Conservation (phyloP, 1,284 basidiomycete species). For the Chondrostereum purpureum region DNA sequence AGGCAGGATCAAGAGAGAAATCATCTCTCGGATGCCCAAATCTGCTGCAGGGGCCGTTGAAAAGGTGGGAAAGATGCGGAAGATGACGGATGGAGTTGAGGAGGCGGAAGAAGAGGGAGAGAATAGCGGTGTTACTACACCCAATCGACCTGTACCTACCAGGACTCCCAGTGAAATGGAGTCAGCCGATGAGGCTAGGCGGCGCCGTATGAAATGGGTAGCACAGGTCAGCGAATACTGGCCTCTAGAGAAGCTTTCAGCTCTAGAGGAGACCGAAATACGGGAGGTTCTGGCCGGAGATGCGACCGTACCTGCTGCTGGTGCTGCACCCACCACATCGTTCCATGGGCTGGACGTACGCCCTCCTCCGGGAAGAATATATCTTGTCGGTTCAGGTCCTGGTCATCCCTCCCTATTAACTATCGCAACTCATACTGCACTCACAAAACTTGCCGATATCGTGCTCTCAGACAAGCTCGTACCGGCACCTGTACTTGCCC, state of each 20-base stretch:
- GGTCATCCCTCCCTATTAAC: constrained; percentile 93
- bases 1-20: constrained; percentile 75
- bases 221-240: constrained; percentile 93
- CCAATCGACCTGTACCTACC: constrained; percentile 78
- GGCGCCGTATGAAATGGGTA: constrained; percentile 80
- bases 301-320: constrained; percentile 15
- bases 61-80: constrained; percentile 69
- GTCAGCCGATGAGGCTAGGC: constrained; percentile 42
- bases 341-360: constrained; percentile 25
- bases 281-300: constrained; percentile 48
- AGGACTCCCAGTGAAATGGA: constrained; percentile 34
- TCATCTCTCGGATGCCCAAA: constrained; percentile 70
- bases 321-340: constrained; percentile 17
- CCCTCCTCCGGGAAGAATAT: constrained; percentile 56
- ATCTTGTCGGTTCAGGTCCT: constrained; percentile 91
- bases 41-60: constrained; percentile 76
- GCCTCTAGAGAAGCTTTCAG: constrained; percentile 75
- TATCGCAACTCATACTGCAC: constrained; percentile 74
- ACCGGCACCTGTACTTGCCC: constrained; percentile 77
- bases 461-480: constrained; percentile 98
- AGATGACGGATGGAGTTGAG: constrained; percentile 44
- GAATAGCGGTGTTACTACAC: constrained; percentile 53
- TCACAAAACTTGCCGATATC: constrained; percentile 77
- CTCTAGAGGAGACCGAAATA: constrained; percentile 68
- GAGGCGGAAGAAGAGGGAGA: constrained; percentile 43